Evolutionary conservation across 345 rosid species (phyloP), one percentile per base, ranked within the genome.

Genomic region (Ailanthus altissimus): DNA sequence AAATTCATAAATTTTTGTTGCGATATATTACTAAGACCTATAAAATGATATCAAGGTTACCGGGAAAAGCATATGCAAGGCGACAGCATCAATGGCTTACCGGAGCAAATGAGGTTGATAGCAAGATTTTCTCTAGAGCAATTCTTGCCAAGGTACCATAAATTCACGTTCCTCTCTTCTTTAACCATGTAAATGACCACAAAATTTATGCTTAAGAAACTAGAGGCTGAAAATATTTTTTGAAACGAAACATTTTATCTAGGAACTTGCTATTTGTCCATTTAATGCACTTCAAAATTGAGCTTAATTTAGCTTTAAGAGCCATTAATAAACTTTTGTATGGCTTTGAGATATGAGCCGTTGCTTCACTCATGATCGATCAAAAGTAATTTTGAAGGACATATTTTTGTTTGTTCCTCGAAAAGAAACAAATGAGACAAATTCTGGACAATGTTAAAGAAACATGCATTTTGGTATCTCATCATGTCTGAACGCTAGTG

Each of bases 101-200:
- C 13, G 92, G 96, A 71, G 94, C 98, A 28, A 91, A 88, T 67
- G 97, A 94, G 62, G 91, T 88, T 38, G 99, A 97, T 77, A 90
- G 97, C 89, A 97, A 91, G 85, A 92, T 88, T 5, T 94, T 94
- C 71, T 87, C 96, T 11, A 87, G 99, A 87, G 96, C 98, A 50
- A 94, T 97, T 80, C 94, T 94, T 14, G 99, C 99, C 54, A 94
- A 92, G 97, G 99, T 97, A 83, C 20, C 23, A 63, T 74, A 2
- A 49, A 16, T 38, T 43, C 45, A 23, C n/a, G 15, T 28, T 36
- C 6, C 16, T 5, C 23, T 28, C 54, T 42, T 3, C 16, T 57
- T 58, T n/a, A 40, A 57, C 14, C 74, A 56, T 38, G 43, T 53
- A 53, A n/a, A 10, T 12, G 26, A 65, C 50, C 8, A 7, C 50